Base-by-base conservation (phyloP, 805 yeast species). In the Hanseniaspora meyeri region DNA sequence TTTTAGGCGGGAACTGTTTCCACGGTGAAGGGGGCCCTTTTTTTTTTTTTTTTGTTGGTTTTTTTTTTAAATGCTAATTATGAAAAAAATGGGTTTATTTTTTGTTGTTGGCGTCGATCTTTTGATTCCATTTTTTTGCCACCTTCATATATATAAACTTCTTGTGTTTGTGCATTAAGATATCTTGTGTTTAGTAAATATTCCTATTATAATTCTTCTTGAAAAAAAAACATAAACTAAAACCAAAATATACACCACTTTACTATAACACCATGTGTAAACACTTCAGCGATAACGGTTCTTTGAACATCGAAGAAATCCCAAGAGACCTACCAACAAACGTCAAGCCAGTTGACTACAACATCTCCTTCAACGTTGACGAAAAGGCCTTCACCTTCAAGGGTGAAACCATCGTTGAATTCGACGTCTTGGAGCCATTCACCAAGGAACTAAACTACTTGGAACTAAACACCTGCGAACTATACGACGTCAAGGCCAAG, bases 311-410 rank as follows among this genome's bases (percentile, higher is more conserved):
- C 40, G 45, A 51, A 40, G 55, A 51, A 36, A 45, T 51, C 45
- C 55, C 55, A 51, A 53, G 57, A 46, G 57, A 53, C 43, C 78
- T 81, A 59, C 95, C 87, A 62, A 72, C 73, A 50, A 72, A 77
- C 55, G 84, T 89, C 59, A 76, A 76, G 58, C 97, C 98, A 38
- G 62, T 72, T 38, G 86, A 85, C 69, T 91, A 93, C 67, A 78
- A 80, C 55, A 68, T 93, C 37, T 75, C 81, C 19, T 71, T 81
- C 55, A 83, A 81, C 63, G 88, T 95, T 40, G 64, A 73, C 62
- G 76, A 82, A 58, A 73, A 73, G 49, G 75, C 76, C 11, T 82
- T 82, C 73, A 81, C 77, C 57, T 83, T 79, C 63, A 69, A 71
- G 49, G 88, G 87, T 63, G 68, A 66, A 34, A 79, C 75, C 59